phyloP scores from a whole-genome alignment of 345 rosid genomes.

The Rhodomyrtus tomentosa region DNA sequence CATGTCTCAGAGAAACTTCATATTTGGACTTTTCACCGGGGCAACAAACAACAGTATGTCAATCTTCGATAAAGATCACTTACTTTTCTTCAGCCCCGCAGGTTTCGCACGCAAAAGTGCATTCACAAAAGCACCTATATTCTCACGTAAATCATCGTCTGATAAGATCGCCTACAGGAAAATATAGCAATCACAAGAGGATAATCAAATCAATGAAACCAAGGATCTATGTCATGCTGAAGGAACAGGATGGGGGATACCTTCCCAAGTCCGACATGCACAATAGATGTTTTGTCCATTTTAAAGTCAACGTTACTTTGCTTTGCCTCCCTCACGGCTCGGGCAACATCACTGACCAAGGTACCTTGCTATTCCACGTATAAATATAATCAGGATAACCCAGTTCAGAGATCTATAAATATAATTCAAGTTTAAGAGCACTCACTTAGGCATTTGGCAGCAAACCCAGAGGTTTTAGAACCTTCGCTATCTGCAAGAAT shows the following conservation, averaged over 20 bases:
- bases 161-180: slow-evolving; percentile 49
- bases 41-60: background rate
- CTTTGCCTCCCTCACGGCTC: slow-evolving; percentile 72
- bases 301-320: slow-evolving; percentile 64
- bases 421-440: background rate
- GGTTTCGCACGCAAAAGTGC: slow-evolving; percentile 89
- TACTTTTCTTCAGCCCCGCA: slow-evolving; percentile 91
- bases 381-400: background rate
- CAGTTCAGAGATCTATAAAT: background rate
- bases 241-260: slow-evolving; percentile 12
- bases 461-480: slow-evolving; percentile 82
- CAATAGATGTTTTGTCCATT: slow-evolving; percentile 89
- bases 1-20: background rate
- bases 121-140: slow-evolving; percentile 85
- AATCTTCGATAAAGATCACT: slow-evolving; percentile 5
- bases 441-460: slow-evolving; percentile 86
- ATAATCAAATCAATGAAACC: background rate
- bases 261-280: slow-evolving; percentile 94
- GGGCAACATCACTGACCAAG: slow-evolving; percentile 58
- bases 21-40: background rate
- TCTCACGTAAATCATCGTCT: slow-evolving; percentile 70
- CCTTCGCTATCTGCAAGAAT: slow-evolving; percentile 57
- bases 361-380: slow-evolving; percentile 63
- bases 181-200: background rate
- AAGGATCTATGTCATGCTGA: background rate